Evolutionary conservation across 768 basidiomycete genomes (phyloP).

Genomic region (Psilocybe subaeruginosa): DNA sequence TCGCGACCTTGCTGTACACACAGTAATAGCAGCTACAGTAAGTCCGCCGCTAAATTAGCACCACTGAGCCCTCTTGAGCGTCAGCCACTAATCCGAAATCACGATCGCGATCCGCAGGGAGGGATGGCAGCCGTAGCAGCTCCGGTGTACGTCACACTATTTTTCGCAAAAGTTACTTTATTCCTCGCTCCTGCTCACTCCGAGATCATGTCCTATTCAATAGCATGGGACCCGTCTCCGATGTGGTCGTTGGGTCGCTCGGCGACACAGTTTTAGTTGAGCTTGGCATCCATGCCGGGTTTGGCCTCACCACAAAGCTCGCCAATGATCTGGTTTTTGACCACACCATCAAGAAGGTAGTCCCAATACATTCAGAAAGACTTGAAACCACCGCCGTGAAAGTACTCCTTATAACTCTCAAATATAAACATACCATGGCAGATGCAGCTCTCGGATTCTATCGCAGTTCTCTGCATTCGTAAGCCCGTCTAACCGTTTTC

Average conservation of each 20-base stretch:
- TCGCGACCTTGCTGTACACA: conserved; percentile 63
- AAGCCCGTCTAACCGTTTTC: conserved; percentile 21
- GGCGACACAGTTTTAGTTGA: conserved; percentile 65
- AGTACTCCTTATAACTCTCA: conserved; percentile 59
- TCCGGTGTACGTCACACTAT: conserved; percentile 34
- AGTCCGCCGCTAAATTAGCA: conserved; percentile 22
- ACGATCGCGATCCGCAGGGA: conserved; percentile 28
- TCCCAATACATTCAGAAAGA: conserved; percentile 54
- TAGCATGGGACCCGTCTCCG: conserved; percentile 58
- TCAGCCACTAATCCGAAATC: conserved; percentile 15
- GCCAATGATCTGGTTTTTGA: conserved; percentile 58
- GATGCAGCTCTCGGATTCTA: conserved; percentile 67
- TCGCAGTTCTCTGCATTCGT: conserved; percentile 61
- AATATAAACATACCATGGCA: conserved; percentile 57
- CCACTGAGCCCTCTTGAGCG: neutral
- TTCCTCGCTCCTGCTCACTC: neutral
- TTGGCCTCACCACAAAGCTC: conserved; percentile 49
- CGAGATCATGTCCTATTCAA: neutral
- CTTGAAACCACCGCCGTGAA: conserved; percentile 64
- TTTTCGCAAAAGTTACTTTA: neutral
- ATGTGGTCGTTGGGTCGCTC: conserved; percentile 49
- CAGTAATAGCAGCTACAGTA: conserved; percentile 63
- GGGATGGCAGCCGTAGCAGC: conserved; percentile 46
- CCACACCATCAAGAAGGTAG: conserved; percentile 46
- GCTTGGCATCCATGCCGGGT: conserved; percentile 55